Evolutionary conservation across 495 filamentous ascomycete genomes (phyloP), one percentile per base, ranked within the genome.

Genomic region (Penicillium mononematosum): DNA sequence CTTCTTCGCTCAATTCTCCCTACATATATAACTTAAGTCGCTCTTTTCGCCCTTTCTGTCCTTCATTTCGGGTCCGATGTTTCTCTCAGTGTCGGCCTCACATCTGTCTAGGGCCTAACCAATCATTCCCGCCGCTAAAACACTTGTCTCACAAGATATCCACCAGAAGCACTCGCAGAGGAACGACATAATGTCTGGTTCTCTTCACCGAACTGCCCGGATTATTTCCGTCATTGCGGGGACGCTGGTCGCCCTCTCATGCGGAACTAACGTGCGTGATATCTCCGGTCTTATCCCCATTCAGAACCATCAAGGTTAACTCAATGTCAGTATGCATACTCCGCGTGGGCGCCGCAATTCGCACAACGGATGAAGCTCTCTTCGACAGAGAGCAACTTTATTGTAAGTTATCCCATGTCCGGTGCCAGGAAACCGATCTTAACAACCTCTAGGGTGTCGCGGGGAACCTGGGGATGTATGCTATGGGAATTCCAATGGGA

Each of bases 401-500:
- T 98, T 64, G 88, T 90, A 77, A 68, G 85, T 68, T 36, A 54
- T 54, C 27, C 16, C n/a, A 5, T 17, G 11, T 14, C 39, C 25
- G 14, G 16, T 12, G 12, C 10, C 1, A 8, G 14, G 27, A n/a
- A 31, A 43, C n/a, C 39, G 36, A 41, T 56, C 47, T 51, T 72
- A 39, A 69, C 53, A 64, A 25, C 7, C 49, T 63, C 19, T 62
- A 90, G 84, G 93, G 93, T 24, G 80, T 84, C 4, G 85, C 88
- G n/a, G 93, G 88, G n/a, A 98, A 98, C 63, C 67, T 98, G 62
- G 93, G 93, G 62, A 96, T 96, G 91, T 96, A 96, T 71, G 85
- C 82, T n/a, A 81, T 80, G 74, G 94, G 94, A 22, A 89, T 98
- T 44, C 93, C 93, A 4, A 81, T 92, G 59, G 94, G 94, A 43